A percentile compares a stretch with the other conserved stretches of the same genome.
Evolutionary conservation across 169 alveolate species (phyloP).

Genomic region (Miamiensis avidus): DNA sequence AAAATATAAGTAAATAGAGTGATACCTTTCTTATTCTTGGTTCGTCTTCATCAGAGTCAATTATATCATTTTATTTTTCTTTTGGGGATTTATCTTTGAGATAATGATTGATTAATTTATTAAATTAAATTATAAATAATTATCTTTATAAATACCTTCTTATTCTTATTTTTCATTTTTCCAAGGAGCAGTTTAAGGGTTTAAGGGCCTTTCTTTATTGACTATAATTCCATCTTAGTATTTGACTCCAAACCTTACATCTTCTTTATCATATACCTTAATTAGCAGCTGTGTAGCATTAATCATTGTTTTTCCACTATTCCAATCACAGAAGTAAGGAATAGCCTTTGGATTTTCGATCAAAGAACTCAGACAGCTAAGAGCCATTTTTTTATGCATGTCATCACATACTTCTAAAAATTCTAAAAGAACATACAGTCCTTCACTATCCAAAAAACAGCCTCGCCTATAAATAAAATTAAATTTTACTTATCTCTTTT

Average conservation of each 20-base stretch:
- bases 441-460: conserved; percentile 79
- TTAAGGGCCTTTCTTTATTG: conserved; percentile 65
- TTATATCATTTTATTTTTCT: neutral
- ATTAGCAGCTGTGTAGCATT: conserved; percentile 74
- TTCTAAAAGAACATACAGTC: conserved; percentile 74
- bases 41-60: neutral
- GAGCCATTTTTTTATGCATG: conserved; percentile 68
- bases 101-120: no score
- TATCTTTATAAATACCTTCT: no score
- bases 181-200: conserved; percentile 42
- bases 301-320: conserved; percentile 73
- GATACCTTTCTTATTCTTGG: neutral
- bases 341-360: conserved; percentile 72
- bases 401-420: conserved; percentile 75
- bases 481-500: no score
- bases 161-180: neutral
- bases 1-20: no score
- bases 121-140: no score
- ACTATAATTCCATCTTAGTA: conserved; percentile 72
- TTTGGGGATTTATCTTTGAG: no score
- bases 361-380: conserved; percentile 69
- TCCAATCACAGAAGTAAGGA: conserved; percentile 82
- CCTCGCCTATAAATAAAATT: conserved; percentile 33
- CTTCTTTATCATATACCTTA: conserved; percentile 71
- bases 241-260: conserved; percentile 68